A percentile compares a stretch with the other conserved stretches of the same genome.
Conservation (phyloP, 1,284 basidiomycete species). For the Fomes fomentarius region DNA sequence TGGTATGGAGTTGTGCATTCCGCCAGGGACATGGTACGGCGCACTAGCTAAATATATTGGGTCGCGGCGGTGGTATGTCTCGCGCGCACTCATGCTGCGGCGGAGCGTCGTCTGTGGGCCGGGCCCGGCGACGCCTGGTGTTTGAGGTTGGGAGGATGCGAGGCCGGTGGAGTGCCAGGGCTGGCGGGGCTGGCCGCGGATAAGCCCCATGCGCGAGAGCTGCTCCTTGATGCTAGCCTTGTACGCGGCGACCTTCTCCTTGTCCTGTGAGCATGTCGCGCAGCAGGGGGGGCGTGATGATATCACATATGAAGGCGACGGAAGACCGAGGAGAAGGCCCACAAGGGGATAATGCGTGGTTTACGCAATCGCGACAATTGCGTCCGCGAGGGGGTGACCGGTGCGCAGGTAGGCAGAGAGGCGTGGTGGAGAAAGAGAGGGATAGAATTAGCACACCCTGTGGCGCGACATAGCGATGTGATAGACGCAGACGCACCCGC, state of each 20-base stretch:
- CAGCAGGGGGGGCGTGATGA: background rate
- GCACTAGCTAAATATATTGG: conserved; percentile 10
- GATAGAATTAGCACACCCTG: conserved; percentile 14
- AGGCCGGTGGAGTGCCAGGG: conserved; percentile 23
- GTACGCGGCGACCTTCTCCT: conserved; percentile 78
- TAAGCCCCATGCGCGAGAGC: conserved; percentile 73
- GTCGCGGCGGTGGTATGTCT: conserved; percentile 21
- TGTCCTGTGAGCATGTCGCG: conserved; percentile 55
- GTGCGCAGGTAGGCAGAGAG: background rate
- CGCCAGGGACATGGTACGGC: conserved; percentile 20
- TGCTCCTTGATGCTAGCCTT: conserved; percentile 83
- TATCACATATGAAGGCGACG: background rate
- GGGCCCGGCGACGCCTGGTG: conserved; percentile 30
- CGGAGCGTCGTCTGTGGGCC: conserved; percentile 30
- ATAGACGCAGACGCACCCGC: conserved; percentile 62
- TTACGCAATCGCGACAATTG: background rate
- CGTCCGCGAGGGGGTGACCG: conserved; percentile 6
- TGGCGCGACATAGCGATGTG: conserved; percentile 19
- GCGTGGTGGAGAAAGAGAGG: conserved; percentile 10
- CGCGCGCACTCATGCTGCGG: conserved; percentile 25
- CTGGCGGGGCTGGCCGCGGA: conserved; percentile 73
- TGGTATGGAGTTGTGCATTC: conserved; percentile 14
- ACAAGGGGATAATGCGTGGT: background rate
- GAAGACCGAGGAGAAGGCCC: background rate
- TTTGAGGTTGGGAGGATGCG: conserved; percentile 18